Evolutionary conservation across 371 early-diverging fungal species (phyloP).

Genomic region (Actinomortierella wolfii): DNA sequence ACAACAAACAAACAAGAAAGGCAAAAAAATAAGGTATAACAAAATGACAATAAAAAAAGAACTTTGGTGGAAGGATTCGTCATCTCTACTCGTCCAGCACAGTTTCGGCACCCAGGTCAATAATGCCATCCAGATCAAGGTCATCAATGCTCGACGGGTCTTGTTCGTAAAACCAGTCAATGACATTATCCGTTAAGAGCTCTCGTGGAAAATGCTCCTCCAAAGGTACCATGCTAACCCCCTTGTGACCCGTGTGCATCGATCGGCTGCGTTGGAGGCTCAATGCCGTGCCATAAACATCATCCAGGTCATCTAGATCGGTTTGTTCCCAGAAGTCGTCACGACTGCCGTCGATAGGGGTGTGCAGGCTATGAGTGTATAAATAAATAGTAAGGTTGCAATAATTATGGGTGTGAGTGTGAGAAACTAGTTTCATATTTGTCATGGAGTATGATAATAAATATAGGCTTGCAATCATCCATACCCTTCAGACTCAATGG

Average conservation of each 20-base stretch:
- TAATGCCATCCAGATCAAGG: conserved; percentile 22
- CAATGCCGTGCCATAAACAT: too few species aligned
- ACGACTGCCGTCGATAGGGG: not conserved
- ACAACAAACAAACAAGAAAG: not conserved
- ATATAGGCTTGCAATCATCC: not conserved
- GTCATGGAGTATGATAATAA: not conserved
- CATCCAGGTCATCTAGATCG: too few species aligned
- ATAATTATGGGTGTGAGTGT: not conserved
- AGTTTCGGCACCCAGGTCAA: too few species aligned
- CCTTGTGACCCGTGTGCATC: too few species aligned
- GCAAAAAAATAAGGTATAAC: too few species aligned
- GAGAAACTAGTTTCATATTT: not conserved
- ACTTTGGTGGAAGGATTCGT: too few species aligned
- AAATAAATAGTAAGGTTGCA: not conserved
- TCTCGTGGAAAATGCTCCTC: conserved; percentile 7
- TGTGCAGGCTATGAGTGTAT: not conserved
- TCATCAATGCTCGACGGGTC: conserved; percentile 9
- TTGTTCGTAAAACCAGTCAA: conserved; percentile 12
- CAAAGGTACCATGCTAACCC: too few species aligned
- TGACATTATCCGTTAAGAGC: conserved; percentile 4
- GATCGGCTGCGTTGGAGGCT: too few species aligned
- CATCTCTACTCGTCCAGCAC: too few species aligned
- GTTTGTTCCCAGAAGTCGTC: too few species aligned
- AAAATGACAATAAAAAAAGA: too few species aligned
- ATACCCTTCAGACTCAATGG: conserved; percentile 40